phyloP scores from a whole-genome alignment of 805 yeast species.

The Pichia scutulata region DNA sequence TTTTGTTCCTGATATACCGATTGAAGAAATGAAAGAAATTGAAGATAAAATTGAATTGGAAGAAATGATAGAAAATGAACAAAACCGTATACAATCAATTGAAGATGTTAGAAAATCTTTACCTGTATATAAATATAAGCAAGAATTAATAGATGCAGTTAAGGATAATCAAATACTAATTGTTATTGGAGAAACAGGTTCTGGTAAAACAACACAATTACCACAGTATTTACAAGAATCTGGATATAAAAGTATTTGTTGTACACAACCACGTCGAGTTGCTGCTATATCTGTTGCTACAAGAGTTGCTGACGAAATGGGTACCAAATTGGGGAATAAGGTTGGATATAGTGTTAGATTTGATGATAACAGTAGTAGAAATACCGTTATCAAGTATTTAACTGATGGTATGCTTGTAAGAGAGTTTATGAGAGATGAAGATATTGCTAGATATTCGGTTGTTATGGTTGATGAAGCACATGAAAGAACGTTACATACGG shows the following conservation, averaged over 20 bases:
- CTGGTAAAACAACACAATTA: slow-evolving; percentile 90
- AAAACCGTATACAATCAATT: slow-evolving; percentile 30
- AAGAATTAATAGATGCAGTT: slow-evolving; percentile 53
- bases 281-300: slow-evolving; percentile 90
- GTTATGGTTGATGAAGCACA: slow-evolving; percentile 97
- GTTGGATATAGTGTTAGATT: slow-evolving; percentile 89
- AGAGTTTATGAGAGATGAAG: slow-evolving; percentile 75
- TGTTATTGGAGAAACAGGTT: slow-evolving; percentile 92
- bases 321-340: slow-evolving; percentile 66
- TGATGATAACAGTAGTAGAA: slow-evolving; percentile 63
- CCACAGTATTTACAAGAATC: slow-evolving; percentile 84
- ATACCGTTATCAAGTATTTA: slow-evolving; percentile 76
- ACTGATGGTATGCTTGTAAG: slow-evolving; percentile 94
- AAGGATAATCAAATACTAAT: slow-evolving; percentile 63
- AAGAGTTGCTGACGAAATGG: slow-evolving; percentile 87
- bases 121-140: slow-evolving; percentile 66
- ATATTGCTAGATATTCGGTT: slow-evolving; percentile 60
- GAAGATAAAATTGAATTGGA: slow-evolving; percentile 28
- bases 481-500: slow-evolving; percentile 91
- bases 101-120: slow-evolving; percentile 53
- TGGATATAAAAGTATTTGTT: slow-evolving; percentile 70
- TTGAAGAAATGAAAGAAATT: slow-evolving; percentile 21
- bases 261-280: slow-evolving; percentile 93
- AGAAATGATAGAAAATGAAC: slow-evolving; percentile 29
- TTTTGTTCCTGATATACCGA: slow-evolving; percentile 34